Base-by-base conservation (phyloP, 441 rosid species). In the Gossypium gossypioides region DNA sequence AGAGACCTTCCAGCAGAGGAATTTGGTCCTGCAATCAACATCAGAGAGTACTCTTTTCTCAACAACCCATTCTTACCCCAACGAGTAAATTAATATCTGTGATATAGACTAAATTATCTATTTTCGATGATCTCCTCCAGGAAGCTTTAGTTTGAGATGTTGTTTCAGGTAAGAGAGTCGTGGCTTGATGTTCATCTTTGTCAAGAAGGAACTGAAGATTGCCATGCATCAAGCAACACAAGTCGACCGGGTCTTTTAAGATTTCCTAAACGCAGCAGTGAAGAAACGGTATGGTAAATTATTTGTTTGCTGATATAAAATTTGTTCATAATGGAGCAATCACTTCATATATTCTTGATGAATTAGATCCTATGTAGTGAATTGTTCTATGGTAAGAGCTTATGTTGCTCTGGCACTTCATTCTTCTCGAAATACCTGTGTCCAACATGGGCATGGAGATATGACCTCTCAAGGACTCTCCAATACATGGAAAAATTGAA, bases 101-200 rank as follows among this genome's bases (percentile, higher is more conserved):
- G 37, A 54, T 63, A 32, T 68, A 22, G 37, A 40, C 48, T 16
- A 34, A 42, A 50, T 44, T 56, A 3, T 16, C 4, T 40, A 24
- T 24, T 46, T 12, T 56, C 51, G 6, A 21, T 70, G 69, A 27
- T 32, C 24, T 34, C 66, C 16, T 19, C 32, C 7, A 21, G 59
- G 34, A 32, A 25, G 59, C 68, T 40, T 32, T 57, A 56, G 72
- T 69, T 75, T 69, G 61, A 72, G 69, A 60, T 51, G 74, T 69
- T 73, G 55, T 74, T 82, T 76, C 77, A 95, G 97, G 99, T 92
- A 64, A 89, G 87, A 78, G 95, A 91, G 72, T 95, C 98, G 34
- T 84, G 96, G 90, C 93, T 95, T 73, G 90, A 91, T 78, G 97
- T 95, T 82, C 90, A 86, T 75, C 89, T 91, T 71, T 95, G 98